Evolutionary conservation across 345 rosid species (phyloP).

Genomic region (Heritiera fomes): DNA sequence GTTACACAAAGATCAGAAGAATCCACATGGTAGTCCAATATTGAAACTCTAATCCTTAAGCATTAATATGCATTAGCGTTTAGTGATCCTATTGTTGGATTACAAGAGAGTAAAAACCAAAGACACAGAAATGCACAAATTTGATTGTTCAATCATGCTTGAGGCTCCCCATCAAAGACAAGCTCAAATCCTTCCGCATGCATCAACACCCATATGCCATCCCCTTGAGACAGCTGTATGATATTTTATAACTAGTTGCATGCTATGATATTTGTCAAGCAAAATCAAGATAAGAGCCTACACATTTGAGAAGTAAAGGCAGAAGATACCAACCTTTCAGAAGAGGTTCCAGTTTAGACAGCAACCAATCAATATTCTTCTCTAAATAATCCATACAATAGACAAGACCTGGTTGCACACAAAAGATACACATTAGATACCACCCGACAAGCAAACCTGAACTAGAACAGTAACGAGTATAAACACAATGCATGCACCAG

Average conservation of each 20-base stretch:
- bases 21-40: background rate
- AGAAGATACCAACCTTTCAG: conserved; percentile 57
- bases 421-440: conserved; percentile 19
- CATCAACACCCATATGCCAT: background rate
- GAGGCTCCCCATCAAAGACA: background rate
- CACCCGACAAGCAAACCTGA: background rate
- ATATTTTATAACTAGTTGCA: background rate
- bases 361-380: conserved; percentile 90
- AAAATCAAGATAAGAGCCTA: background rate
- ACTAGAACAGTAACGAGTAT: background rate
- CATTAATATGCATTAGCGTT: background rate
- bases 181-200: background rate
- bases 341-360: conserved; percentile 78
- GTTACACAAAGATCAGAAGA: background rate
- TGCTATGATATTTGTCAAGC: background rate
- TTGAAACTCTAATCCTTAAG: background rate
- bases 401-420: conserved; percentile 44
- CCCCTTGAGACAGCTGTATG: background rate
- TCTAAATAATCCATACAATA: conserved; percentile 67
- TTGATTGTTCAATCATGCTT: background rate
- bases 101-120: background rate
- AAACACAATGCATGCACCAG: background rate
- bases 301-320: background rate
- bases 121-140: background rate
- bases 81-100: background rate